A percentile compares a stretch with the other conserved stretches of the same genome.
phyloP scores from a whole-genome alignment of 2,329 filamentous ascomycete species.

The Aureobasidium sp. region DNA sequence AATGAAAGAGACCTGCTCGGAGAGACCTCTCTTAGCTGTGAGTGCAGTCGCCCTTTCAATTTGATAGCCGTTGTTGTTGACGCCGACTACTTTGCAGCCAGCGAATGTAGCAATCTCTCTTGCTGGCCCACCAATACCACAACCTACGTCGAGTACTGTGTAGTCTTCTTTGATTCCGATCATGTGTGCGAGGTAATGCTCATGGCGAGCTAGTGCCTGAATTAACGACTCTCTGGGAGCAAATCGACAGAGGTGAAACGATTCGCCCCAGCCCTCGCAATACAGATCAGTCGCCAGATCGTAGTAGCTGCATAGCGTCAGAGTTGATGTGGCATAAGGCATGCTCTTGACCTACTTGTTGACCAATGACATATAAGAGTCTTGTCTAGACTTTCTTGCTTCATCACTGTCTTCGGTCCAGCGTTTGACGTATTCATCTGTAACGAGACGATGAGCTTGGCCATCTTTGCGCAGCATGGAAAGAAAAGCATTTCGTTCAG shows the following conservation, averaged over 20 bases:
- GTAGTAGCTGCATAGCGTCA: constrained; percentile 73
- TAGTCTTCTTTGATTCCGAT: constrained; percentile 80
- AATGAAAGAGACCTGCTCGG: constrained; percentile 72
- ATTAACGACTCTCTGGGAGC: constrained; percentile 77
- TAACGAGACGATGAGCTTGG: constrained; percentile 68
- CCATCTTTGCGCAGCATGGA: constrained; percentile 83
- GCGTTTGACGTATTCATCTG: constrained; percentile 93
- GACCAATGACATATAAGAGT: constrained; percentile 77
- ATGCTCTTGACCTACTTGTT: constrained; percentile 54
- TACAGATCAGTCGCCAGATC: constrained; percentile 45
- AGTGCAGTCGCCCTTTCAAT: constrained; percentile 85
- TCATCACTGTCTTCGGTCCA: constrained; percentile 89
- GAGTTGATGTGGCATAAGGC: not conserved
- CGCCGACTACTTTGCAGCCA: constrained; percentile 76
- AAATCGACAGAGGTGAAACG: constrained; percentile 97
- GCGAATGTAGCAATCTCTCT: constrained; percentile 95
- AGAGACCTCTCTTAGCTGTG: constrained; percentile 71
- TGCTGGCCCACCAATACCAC: constrained; percentile 91
- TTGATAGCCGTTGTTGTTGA: constrained; percentile 99
- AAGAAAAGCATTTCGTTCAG: constrained; percentile 71
- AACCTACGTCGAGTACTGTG: constrained; percentile 94
- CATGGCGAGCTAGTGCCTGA: constrained; percentile 89
- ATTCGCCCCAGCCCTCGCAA: constrained; percentile 93
- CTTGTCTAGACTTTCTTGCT: constrained; percentile 65
- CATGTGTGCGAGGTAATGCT: constrained; percentile 90